These are phyloP conservation scores for Starmera stellimalicola DNA, from an alignment of 1,139 yeast genomes.

Conservation along the genomic window DNA sequence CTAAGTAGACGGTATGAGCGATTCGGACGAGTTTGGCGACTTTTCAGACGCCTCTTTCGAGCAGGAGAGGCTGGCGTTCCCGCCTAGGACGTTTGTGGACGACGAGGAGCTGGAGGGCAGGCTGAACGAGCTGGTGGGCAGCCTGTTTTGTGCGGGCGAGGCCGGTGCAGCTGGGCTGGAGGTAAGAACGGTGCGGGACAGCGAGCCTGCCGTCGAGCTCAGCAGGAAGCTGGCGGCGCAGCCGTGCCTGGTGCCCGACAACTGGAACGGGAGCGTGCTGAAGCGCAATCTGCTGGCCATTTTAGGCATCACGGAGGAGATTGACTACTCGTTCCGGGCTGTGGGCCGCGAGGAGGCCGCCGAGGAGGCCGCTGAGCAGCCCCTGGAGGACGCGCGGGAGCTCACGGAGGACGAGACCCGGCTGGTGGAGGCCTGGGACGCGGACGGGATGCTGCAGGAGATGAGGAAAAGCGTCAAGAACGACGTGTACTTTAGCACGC, in stretches of 20 bases:
- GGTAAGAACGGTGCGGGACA: too few species aligned
- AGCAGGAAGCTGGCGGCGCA: slow-evolving; percentile 30
- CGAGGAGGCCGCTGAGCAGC: slow-evolving; percentile 11
- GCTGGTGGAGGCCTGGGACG: too few species aligned
- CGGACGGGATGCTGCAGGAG: slow-evolving; percentile 5
- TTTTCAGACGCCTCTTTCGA: slow-evolving; percentile 37
- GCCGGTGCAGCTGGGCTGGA: too few species aligned
- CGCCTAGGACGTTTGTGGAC: slow-evolving; percentile 10
- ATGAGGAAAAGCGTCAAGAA: slow-evolving; percentile 14
- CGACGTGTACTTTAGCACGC: slow-evolving; percentile 7
- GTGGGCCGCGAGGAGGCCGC: slow-evolving; percentile 2
- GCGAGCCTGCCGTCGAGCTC: too few species aligned
- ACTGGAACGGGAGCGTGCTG: slow-evolving; percentile 51
- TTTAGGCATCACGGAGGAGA: slow-evolving; percentile 50
- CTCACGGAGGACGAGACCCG: too few species aligned
- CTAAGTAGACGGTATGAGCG: background rate
- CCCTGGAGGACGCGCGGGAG: background rate
- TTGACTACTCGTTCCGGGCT: slow-evolving; percentile 5
- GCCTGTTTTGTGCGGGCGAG: too few species aligned
- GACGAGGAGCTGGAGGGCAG: slow-evolving; percentile 4
- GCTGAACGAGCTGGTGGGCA: slow-evolving; percentile 6
- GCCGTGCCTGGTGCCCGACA: slow-evolving; percentile 40
- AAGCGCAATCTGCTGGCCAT: slow-evolving; percentile 47
- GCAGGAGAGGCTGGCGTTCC: too few species aligned
- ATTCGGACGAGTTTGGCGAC: slow-evolving; percentile 30